Evolutionary conservation across 192 early-diverging fungal genomes (phyloP).

Genomic region (Coemansia sp.): DNA sequence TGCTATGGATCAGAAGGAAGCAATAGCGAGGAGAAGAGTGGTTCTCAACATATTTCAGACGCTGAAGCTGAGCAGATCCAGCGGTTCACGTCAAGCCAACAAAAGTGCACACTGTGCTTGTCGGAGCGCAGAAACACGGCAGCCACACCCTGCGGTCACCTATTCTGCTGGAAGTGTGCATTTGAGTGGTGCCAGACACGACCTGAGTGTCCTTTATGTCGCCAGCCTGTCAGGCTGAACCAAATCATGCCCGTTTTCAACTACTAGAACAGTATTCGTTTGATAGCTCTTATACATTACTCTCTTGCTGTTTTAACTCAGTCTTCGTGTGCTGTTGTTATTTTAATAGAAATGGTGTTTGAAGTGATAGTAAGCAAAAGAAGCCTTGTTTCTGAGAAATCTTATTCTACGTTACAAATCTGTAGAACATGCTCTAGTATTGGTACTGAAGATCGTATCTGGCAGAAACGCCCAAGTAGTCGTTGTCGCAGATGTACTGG

Average conservation of each 20-base stretch:
- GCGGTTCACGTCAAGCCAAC: conserved; percentile 45
- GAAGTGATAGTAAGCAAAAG: not conserved
- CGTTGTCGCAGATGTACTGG: conserved; percentile 29
- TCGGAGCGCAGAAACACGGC: conserved; percentile 73
- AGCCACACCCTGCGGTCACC: conserved; percentile 88
- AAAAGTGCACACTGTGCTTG: conserved; percentile 88
- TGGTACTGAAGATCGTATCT: conserved; percentile 17
- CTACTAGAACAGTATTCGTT: conserved; percentile 34
- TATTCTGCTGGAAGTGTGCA: conserved; percentile 96
- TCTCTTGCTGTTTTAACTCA: conserved; percentile 1
- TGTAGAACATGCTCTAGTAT: not conserved
- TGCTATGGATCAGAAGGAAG: not conserved
- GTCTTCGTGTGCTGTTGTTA: no score
- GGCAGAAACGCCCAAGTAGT: conserved; percentile 23
- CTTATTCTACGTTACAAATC: not conserved
- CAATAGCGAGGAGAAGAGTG: conserved; percentile 14
- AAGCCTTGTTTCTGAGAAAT: not conserved
- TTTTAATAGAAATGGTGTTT: not conserved
- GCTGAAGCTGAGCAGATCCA: conserved; percentile 25
- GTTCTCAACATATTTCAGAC: not conserved
- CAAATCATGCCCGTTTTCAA: conserved; percentile 78
- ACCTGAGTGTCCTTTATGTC: conserved; percentile 92
- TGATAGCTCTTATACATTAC: not conserved
- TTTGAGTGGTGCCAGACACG: conserved; percentile 91
- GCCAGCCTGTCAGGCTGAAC: conserved; percentile 73